phyloP scores from a whole-genome alignment of 108 stramenopile genomes.

The Nannochloropsis granulata region DNA sequence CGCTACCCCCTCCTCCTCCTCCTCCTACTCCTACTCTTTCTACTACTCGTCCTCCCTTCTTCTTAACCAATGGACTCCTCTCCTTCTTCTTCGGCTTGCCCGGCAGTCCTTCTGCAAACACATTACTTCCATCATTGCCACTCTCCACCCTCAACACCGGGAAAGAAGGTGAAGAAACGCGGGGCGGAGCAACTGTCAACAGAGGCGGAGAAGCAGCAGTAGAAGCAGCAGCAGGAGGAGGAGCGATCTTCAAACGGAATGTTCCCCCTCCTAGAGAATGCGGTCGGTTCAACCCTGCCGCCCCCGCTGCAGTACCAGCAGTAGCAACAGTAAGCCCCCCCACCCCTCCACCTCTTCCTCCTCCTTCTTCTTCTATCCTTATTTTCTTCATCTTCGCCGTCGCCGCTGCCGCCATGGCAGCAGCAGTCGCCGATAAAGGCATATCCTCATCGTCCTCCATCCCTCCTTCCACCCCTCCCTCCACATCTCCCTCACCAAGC shows the following conservation, averaged over 20 bases:
- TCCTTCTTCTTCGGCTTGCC: neutral
- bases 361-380: neutral
- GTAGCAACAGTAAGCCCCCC: too few species aligned
- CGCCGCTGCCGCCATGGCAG: neutral
- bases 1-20: neutral
- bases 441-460: neutral
- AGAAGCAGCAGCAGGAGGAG: neutral
- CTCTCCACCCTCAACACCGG: neutral
- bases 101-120: neutral
- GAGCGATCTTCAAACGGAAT: neutral
- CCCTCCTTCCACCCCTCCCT: neutral
- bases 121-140: neutral
- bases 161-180: neutral
- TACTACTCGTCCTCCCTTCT: too few species aligned
- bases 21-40: neutral
- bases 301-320: too few species aligned
- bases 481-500: neutral
- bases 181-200: neutral
- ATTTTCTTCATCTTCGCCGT: neutral
- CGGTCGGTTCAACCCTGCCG: neutral
- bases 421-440: neutral
- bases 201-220: neutral
- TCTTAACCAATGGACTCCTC: neutral
- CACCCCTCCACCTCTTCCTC: neutral
- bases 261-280: neutral